Percentiles rank a stretch among this genome's conserved stretches.
These are phyloP conservation scores for Flammula alnicola DNA, from an alignment of 1,284 basidiomycete genomes.

Conservation along the genomic window DNA sequence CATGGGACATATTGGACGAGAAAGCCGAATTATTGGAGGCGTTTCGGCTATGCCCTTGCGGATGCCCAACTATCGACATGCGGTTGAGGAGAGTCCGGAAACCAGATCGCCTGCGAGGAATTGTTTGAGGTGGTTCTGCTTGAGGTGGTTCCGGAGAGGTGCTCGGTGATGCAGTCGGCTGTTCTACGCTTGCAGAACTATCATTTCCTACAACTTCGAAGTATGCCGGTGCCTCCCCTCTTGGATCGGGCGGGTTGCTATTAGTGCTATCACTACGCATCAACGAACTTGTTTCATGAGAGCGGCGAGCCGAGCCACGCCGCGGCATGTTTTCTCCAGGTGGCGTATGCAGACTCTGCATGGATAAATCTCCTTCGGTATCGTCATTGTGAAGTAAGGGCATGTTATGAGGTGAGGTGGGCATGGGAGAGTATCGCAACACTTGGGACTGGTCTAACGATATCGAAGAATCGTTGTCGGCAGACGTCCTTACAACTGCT, in stretches of 20 bases:
- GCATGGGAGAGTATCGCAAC: slow-evolving; percentile 36
- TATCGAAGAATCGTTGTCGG: slow-evolving; percentile 31
- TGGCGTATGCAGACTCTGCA: slow-evolving; percentile 16
- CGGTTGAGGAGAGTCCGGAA: slow-evolving; percentile 41
- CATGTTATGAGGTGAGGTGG: slow-evolving; percentile 35
- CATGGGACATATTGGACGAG: slow-evolving; percentile 31
- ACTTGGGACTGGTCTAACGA: slow-evolving; percentile 31
- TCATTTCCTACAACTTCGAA: slow-evolving; percentile 52
- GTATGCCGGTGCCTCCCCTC: slow-evolving; percentile 69
- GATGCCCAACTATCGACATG: slow-evolving; percentile 32
- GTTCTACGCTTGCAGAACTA: background rate
- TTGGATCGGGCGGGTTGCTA: slow-evolving; percentile 36
- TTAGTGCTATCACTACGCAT: slow-evolving; percentile 31
- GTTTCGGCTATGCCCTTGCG: slow-evolving; percentile 28
- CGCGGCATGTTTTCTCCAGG: slow-evolving; percentile 7
- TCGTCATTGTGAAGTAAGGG: slow-evolving; percentile 40
- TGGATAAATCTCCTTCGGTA: slow-evolving; percentile 24
- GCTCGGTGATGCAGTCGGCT: slow-evolving; percentile 2
- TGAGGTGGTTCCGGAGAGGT: slow-evolving; percentile 6
- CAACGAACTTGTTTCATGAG: slow-evolving; percentile 35
- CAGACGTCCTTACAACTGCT: slow-evolving; percentile 36
- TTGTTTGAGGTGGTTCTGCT: slow-evolving; percentile 8
- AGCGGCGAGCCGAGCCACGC: slow-evolving; percentile 12
- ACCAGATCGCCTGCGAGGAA: slow-evolving; percentile 37
- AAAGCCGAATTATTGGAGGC: slow-evolving; percentile 32